Percentiles rank a stretch among this genome's conserved stretches.
These are phyloP conservation scores for Exophiala sp. DNA, from an alignment of 2,329 filamentous ascomycete species.

Conservation along the genomic window DNA sequence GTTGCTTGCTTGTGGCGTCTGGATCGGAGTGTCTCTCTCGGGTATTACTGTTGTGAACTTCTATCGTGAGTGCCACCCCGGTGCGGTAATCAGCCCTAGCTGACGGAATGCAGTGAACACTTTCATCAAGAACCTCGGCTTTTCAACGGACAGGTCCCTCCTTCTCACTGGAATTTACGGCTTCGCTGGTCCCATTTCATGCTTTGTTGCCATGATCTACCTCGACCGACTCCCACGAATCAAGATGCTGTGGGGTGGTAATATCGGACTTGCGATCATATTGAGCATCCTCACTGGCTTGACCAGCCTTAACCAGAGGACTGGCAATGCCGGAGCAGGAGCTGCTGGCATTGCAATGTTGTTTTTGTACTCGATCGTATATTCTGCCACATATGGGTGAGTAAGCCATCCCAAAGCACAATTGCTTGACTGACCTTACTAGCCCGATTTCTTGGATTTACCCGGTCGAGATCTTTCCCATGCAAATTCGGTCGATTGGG, in stretches of 20 bases:
- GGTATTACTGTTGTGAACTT: conserved; percentile 41
- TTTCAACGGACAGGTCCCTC: background rate
- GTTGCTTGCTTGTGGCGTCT: conserved; percentile 46
- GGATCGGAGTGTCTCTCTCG: conserved; percentile 54
- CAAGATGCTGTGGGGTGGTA: background rate
- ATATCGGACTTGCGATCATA: background rate
- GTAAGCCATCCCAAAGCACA: background rate
- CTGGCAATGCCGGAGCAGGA: background rate
- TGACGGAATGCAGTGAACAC: background rate
- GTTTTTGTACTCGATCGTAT: background rate
- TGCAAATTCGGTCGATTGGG: conserved; percentile 61
- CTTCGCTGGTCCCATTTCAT: background rate
- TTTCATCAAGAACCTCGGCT: background rate
- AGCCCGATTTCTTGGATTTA: conserved; percentile 42
- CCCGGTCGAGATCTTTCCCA: conserved; percentile 63
- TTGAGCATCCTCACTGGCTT: background rate
- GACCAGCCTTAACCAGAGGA: background rate
- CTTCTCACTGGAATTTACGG: background rate
- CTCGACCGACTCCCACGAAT: background rate
- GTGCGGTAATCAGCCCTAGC: background rate
- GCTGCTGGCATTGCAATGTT: background rate
- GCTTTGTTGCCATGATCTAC: background rate
- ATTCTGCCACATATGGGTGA: background rate
- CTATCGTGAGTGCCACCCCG: background rate
- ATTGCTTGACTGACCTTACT: background rate